Conservation (phyloP, 768 basidiomycete species). For the Mrakia gelida region DNA sequence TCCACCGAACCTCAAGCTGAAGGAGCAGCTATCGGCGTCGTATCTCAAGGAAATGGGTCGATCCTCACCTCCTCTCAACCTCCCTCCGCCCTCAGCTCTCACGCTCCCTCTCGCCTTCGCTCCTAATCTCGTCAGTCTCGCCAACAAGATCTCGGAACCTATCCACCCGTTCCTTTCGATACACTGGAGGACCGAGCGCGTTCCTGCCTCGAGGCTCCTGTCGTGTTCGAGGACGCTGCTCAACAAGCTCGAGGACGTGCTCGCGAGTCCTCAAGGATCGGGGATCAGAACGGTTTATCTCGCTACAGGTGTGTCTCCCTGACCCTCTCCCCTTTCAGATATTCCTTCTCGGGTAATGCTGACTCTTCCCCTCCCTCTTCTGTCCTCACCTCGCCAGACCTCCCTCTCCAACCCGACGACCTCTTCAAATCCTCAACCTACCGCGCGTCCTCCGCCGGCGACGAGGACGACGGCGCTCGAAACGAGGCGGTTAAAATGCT, state of each 20-base stretch:
- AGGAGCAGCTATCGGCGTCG: too few relatives aligned
- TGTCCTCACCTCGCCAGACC: not conserved
- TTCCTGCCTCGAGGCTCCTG: not conserved
- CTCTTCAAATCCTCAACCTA: not conserved
- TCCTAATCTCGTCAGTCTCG: not conserved
- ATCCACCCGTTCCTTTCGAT: not conserved
- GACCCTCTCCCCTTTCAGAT: not conserved
- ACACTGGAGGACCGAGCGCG: not conserved
- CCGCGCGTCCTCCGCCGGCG: not conserved
- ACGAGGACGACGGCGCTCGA: not conserved
- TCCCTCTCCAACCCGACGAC: not conserved
- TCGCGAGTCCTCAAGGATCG: not conserved
- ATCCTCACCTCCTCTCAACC: not conserved
- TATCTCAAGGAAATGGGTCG: not conserved
- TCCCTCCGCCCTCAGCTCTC: too few relatives aligned
- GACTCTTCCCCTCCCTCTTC: too few relatives aligned
- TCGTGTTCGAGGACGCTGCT: not conserved
- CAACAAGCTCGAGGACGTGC: not conserved
- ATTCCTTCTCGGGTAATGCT: too few relatives aligned
- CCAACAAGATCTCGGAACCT: not conserved
- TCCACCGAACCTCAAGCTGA: not conserved
- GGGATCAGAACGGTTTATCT: not conserved
- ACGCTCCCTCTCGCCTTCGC: not conserved
- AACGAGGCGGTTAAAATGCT: not conserved
- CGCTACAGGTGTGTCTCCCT: not conserved